Conservation (phyloP, 345 rosid species). For the Citrus mangshanensis region DNA sequence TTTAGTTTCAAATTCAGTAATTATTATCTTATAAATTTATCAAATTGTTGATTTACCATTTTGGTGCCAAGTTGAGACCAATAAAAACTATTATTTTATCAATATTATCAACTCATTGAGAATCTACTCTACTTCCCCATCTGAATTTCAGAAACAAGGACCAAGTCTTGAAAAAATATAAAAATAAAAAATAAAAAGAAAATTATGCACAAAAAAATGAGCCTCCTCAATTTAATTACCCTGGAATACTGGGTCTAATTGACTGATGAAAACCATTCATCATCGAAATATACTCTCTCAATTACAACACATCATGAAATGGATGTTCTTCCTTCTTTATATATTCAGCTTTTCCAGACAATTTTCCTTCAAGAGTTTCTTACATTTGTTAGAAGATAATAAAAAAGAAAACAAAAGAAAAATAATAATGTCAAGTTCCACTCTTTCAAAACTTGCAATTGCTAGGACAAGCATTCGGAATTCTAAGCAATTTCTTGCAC, state of each 20-base stretch:
- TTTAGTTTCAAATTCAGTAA: too few relatives aligned
- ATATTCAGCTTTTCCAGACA: neutral
- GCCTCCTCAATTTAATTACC: neutral
- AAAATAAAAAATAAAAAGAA: too few relatives aligned
- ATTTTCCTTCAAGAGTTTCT: neutral
- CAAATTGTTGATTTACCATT: too few relatives aligned
- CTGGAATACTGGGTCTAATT: constrained; percentile 19
- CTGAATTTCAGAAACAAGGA: neutral
- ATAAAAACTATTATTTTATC: too few relatives aligned
- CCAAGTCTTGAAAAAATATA: neutral
- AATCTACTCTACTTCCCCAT: too few relatives aligned
- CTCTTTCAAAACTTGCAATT: neutral
- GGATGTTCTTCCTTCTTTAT: neutral
- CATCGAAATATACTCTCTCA: neutral
- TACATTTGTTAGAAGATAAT: neutral
- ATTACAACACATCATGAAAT: neutral
- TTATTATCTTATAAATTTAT: too few relatives aligned
- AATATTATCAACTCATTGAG: too few relatives aligned
- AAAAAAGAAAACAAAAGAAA: neutral
- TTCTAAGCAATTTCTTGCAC: neutral
- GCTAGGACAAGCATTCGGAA: neutral
- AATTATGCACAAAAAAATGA: neutral
- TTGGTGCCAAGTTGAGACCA: too few relatives aligned
- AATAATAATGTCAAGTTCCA: constrained; percentile 16
- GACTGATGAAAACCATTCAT: constrained; percentile 4